phyloP scores from a whole-genome alignment of 495 filamentous ascomycete species.

The Aspergillus ostianus region DNA sequence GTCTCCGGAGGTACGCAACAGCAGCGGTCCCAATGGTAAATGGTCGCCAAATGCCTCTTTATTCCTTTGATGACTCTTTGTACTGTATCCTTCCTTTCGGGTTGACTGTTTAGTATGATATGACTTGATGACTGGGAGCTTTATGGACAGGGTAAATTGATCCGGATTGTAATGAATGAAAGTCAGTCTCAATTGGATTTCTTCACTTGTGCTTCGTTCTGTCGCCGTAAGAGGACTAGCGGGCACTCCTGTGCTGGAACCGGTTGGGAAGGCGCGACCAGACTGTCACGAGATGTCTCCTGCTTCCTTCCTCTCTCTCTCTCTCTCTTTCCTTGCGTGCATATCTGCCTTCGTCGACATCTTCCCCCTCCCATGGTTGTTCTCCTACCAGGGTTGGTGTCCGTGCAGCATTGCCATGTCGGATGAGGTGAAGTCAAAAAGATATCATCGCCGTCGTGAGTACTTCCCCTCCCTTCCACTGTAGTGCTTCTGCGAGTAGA shows the following conservation, averaged over 20 bases:
- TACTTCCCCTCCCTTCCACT: not conserved
- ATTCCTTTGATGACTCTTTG: not conserved
- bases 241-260: too few species aligned
- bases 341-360: not conserved
- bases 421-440: slow-evolving; percentile 10
- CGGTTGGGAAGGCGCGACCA: not conserved
- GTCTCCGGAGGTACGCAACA: slow-evolving; percentile 2
- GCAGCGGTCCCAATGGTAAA: slow-evolving; percentile 19
- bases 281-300: not conserved
- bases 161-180: too few species aligned
- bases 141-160: too few species aligned
- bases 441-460: slow-evolving; percentile 11
- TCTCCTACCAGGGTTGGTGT: not conserved
- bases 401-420: slow-evolving; percentile 5
- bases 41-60: not conserved
- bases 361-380: not conserved
- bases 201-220: too few species aligned
- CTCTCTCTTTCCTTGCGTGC: too few species aligned
- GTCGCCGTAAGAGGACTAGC: too few species aligned
- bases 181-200: too few species aligned
- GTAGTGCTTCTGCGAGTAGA: not conserved
- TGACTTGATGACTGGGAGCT: not conserved
- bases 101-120: not conserved
- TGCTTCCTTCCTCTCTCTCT: not conserved
- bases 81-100: too few species aligned